Conservation (phyloP, 2,329 filamentous ascomycete genomes). For the Alternaria sp. region DNA sequence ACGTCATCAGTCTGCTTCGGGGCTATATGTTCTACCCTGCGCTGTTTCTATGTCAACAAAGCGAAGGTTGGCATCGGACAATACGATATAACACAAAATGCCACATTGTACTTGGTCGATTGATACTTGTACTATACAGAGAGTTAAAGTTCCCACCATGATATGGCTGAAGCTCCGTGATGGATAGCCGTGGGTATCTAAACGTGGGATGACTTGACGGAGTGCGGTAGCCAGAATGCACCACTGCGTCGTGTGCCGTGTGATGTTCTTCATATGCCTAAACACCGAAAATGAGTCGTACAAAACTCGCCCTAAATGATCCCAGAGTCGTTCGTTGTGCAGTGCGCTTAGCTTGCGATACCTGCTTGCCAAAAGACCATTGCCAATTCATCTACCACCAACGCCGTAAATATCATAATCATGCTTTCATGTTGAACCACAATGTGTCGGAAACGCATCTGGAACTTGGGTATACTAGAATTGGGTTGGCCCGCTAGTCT, state of each 20-base stretch:
- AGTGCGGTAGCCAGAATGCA: conserved; percentile 25
- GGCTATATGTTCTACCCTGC: neutral
- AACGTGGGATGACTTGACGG: conserved; percentile 28
- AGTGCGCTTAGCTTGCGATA: neutral
- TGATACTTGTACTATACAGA: neutral
- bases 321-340: neutral
- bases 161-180: conserved; percentile 9
- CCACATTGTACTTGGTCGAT: neutral
- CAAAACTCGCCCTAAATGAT: neutral
- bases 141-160: conserved; percentile 7
- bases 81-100: neutral
- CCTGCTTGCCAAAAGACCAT: neutral
- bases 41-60: neutral
- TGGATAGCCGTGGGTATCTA: conserved; percentile 37
- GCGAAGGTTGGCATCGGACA: neutral
- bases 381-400: neutral
- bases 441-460: neutral
- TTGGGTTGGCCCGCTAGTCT: conserved; percentile 24
- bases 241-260: conserved; percentile 1
- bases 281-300: conserved; percentile 19
- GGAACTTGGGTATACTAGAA: neutral
- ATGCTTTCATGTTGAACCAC: neutral
- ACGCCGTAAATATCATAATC: conserved; percentile 5
- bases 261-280: conserved; percentile 10
- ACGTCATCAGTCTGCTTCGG: neutral